phyloP scores from a whole-genome alignment of 768 basidiomycete species.

The Collybia mongolica region DNA sequence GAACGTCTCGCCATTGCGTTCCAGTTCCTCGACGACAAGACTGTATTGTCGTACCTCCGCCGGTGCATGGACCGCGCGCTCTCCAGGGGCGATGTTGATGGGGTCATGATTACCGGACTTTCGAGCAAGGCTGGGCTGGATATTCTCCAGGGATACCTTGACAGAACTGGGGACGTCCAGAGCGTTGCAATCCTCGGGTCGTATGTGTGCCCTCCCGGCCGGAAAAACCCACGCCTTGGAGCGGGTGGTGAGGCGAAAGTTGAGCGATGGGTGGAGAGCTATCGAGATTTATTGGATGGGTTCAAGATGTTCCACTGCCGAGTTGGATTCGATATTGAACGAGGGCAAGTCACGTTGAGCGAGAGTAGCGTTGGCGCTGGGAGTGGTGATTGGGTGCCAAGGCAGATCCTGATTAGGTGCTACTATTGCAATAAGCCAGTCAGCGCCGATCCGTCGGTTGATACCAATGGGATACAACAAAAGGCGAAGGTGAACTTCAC shows the following conservation, averaged over 20 bases:
- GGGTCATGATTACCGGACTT: slow-evolving; percentile 74
- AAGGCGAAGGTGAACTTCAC: slow-evolving; percentile 43
- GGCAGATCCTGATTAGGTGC: slow-evolving; percentile 73
- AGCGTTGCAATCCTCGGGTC: slow-evolving; percentile 63
- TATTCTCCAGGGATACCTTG: slow-evolving; percentile 68
- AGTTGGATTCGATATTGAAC: slow-evolving; percentile 36
- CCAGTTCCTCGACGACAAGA: slow-evolving; percentile 77
- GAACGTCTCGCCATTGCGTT: slow-evolving; percentile 84
- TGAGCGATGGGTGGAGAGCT: slow-evolving; percentile 18
- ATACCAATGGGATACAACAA: slow-evolving; percentile 13
- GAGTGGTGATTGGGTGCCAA: slow-evolving; percentile 65
- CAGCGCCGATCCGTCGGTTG: slow-evolving; percentile 21
- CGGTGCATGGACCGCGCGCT: slow-evolving; percentile 52
- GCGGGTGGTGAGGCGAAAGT: slow-evolving; percentile 13
- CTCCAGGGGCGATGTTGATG: slow-evolving; percentile 68
- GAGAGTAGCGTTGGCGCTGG: slow-evolving; percentile 43
- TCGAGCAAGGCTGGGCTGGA: slow-evolving; percentile 60
- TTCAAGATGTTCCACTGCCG: slow-evolving; percentile 19
- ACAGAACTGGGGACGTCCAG: slow-evolving; percentile 69
- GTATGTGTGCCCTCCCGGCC: slow-evolving; percentile 54
- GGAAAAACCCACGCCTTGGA: slow-evolving; percentile 3
- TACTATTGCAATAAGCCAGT: slow-evolving; percentile 78
- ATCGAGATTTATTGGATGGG: slow-evolving; percentile 43
- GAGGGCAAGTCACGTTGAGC: slow-evolving; percentile 64
- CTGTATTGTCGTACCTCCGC: slow-evolving; percentile 65